Base-by-base conservation (phyloP, 352 stramenopile genomes). In the Phytophthora litchii region DNA sequence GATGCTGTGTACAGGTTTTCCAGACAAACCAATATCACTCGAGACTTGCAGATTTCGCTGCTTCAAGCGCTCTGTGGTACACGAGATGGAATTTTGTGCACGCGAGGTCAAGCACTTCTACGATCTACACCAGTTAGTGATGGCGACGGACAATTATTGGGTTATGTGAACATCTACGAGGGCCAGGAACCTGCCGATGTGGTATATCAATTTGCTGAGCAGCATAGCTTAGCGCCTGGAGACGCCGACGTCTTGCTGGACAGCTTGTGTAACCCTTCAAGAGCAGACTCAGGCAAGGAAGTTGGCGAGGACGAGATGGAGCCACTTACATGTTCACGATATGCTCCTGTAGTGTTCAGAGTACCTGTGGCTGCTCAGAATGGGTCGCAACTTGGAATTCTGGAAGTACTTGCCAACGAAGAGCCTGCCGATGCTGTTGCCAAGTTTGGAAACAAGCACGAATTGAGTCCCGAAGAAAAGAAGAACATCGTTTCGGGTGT, bases 391-490 rank as follows among this genome's bases (percentile, higher is more conserved):
- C 78, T 94, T 8, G 84, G 84, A 1, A 46, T 87, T 5, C 44
- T 94, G 0, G 77, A 92, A 42, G 64, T 94, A 2, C 60, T 91
- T 5, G 58, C 52, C 4, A 70, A 85, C 17, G 84, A 94, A 54
- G 84, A 94, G 11, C 72, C 82, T 4, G 83, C 84, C 0, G 84
- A 94, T 43, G 78, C 84, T 9, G 76, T 92, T 48, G 79, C 82
- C 4, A 74, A 79, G 5, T 94, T 94, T 47, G 84, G 84, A 1
- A 89, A 88, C 51, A 82, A 86, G 35, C 68, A 92, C 61, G 79
- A 80, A 13, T 67, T 94, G 20, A 45, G 60, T 12, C 45, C 44
- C 5, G 63, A 85, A 27, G 77, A 91, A 46, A 91, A 94, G 57
- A 63, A 71, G 0, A 88, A 63, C 40, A 67, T 94, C 2, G 68